phyloP scores from a whole-genome alignment of 2,329 filamentous ascomycete species.

The Sclerotinia sclerotiorum region DNA sequence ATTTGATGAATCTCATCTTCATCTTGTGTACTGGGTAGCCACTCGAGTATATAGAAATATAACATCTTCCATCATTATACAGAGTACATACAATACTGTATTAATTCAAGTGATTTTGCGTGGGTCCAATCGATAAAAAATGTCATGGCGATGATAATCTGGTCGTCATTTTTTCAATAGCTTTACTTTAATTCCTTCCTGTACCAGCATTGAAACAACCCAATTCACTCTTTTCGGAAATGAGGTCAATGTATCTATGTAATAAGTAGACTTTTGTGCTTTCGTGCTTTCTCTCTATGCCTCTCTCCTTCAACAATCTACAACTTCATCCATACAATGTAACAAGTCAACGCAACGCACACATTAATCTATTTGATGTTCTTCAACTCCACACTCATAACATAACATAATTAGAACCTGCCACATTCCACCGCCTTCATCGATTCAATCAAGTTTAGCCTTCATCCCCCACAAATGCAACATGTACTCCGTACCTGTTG shows the following conservation, averaged over 20 bases:
- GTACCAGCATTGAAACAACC: neutral
- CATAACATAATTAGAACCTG: neutral
- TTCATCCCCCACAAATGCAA: neutral
- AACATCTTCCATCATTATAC: neutral
- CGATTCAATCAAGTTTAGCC: neutral
- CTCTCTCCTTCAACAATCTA: neutral
- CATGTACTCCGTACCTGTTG: conserved; percentile 19
- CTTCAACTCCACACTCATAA: too few species aligned
- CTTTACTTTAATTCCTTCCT: neutral
- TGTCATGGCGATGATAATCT: neutral
- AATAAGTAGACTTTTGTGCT: too few species aligned
- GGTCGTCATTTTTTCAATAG: neutral
- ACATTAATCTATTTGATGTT: neutral
- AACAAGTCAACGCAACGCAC: neutral
- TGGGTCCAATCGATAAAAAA: neutral
- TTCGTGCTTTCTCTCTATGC: too few species aligned
- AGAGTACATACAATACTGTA: too few species aligned
- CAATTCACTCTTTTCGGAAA: conserved; percentile 6
- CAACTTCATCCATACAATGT: neutral
- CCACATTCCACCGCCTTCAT: neutral
- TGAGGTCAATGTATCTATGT: neutral
- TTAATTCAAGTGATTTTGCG: too few species aligned
- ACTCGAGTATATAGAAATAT: too few species aligned
- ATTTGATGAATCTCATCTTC: neutral
- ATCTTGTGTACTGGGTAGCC: too few species aligned